These are phyloP conservation scores for Beta macrorhiza DNA, from an alignment of 179 eudicot species.

Conservation along the genomic window DNA sequence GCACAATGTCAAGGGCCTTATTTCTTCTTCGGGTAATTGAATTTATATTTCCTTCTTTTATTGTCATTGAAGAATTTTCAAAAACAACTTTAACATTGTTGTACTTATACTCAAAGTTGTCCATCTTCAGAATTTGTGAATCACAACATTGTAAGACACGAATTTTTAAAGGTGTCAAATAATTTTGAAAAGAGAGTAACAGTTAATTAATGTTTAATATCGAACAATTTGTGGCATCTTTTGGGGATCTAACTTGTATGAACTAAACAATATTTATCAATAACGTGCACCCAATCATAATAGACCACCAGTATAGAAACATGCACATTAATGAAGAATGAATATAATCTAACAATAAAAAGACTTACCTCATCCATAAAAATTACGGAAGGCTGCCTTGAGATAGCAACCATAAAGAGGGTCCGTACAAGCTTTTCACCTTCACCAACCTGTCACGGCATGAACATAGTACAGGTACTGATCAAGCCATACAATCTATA, in stretches of 20 bases:
- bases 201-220: neutral
- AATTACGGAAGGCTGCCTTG: slow-evolving; percentile 93
- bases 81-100: neutral
- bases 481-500: slow-evolving; percentile 21
- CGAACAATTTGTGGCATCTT: neutral
- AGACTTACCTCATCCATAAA: slow-evolving; percentile 89
- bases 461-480: slow-evolving; percentile 11
- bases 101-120: neutral
- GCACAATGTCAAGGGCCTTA: neutral
- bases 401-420: slow-evolving; percentile 83
- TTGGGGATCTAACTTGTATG: neutral
- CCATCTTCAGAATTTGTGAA: neutral
- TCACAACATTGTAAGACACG: neutral
- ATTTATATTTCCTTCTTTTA: neutral
- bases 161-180: neutral
- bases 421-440: slow-evolving; percentile 97
- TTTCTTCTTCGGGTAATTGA: neutral
- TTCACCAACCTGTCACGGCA: slow-evolving; percentile 77
- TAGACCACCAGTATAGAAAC: neutral
- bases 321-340: neutral
- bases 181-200: neutral
- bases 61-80: neutral
- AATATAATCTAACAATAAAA: neutral
- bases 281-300: neutral
- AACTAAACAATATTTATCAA: neutral